These are phyloP conservation scores for Solanum tarijense DNA, from an alignment of 257 asterid genomes.

Conservation along the genomic window DNA sequence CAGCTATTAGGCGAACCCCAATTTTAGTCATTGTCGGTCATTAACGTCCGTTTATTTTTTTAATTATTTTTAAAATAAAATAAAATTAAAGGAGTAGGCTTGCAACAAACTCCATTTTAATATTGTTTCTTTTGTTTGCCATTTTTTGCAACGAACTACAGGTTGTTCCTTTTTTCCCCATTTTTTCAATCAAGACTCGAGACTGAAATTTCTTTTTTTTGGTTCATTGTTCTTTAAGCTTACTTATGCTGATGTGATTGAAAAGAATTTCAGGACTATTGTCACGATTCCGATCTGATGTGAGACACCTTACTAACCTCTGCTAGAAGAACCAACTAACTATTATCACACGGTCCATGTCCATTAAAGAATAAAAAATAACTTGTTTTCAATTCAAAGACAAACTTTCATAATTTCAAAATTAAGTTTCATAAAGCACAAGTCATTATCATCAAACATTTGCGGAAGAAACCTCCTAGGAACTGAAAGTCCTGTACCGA, in stretches of 20 bases:
- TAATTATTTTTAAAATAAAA: too few relatives aligned
- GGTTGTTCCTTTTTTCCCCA: background rate
- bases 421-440: too few relatives aligned
- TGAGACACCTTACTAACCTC: background rate
- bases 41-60: background rate
- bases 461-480: too few relatives aligned
- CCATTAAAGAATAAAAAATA: too few relatives aligned
- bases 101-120: background rate
- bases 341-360: background rate
- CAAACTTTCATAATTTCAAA: too few relatives aligned
- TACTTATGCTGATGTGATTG: background rate
- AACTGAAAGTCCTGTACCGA: too few relatives aligned
- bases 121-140: background rate
- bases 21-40: background rate
- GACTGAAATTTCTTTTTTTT: too few relatives aligned
- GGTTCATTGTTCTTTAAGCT: background rate
- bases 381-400: too few relatives aligned
- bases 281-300: background rate
- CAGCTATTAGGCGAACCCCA: background rate
- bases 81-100: background rate
- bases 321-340: background rate
- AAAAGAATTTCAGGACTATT: too few relatives aligned
- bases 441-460: too few relatives aligned
- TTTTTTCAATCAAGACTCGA: background rate
- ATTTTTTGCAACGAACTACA: background rate